Base-by-base conservation (phyloP, 2,329 filamentous ascomycete species). In the Colletotrichum gloeosporioides region DNA sequence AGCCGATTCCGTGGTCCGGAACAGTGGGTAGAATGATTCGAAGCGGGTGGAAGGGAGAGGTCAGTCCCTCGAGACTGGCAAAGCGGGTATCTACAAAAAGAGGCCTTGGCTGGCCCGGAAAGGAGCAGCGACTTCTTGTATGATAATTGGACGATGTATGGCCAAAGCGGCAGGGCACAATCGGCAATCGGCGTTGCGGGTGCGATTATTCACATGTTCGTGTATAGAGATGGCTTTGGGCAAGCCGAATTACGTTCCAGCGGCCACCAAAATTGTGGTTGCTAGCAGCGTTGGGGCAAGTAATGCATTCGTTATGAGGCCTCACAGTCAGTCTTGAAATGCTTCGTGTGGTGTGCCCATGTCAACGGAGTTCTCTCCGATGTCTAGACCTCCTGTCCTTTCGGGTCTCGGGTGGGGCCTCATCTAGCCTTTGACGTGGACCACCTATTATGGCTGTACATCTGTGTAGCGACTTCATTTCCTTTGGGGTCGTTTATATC, bases 91-190 rank as follows among this genome's bases (percentile, higher is more conserved):
- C 53, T 49, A 62, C 36, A 59, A 64, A 68, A 63, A 7, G 55
- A 57, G 71, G 66, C 34, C 49, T 31, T 9, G 49, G 36, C 59
- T 53, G 73, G 34, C 55, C 31, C 44, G 65, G 9, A 63, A 55
- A 57, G 75, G 32, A 70, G 72, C 67, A 64, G 66, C 72, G 55
- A 68, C 66, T 77, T 77, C 66, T 75, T 77, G 75, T 76, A 77
- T 77, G 71, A 77, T 77, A 77, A 57, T 64, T 55, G 71, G 66
- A 65, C 74, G 70, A 69, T 75, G 75, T 77, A 68, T 71, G 71
- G 61, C 75, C 72, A 66, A 25, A 75, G 72, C 71, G 72, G 49
- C 36, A 64, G 64, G 75, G 75, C 75, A 75, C 71, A 55, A 44
- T 63, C 36, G 75, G 75, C 71, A 62, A 44, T 63, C 36, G 75